Base-by-base conservation (phyloP, 1,284 basidiomycete species). In the Grifola frondosa region DNA sequence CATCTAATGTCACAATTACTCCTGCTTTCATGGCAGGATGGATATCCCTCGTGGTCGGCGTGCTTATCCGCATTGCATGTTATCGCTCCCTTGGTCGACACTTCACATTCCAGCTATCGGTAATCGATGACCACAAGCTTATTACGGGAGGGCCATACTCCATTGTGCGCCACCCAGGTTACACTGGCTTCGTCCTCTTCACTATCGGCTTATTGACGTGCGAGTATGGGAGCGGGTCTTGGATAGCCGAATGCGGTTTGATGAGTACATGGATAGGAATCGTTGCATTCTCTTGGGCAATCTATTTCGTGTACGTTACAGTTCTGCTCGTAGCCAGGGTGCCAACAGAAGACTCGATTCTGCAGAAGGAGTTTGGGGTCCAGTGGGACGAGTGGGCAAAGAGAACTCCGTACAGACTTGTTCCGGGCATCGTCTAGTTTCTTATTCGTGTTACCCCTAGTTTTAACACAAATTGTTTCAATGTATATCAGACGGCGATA, bases 311-410 rank as follows among this genome's bases (percentile, higher is more conserved):
- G 4, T 26, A 24, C 20, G 23, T 37, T 16, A 10, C 23, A 17
- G 21, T 13, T n/a, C 11, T 30, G 21, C 6, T 28, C 13, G 12
- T 36, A 5, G 6, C n/a, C 2, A 38, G 49, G 16, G 30, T 48
- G 33, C 28, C n/a, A 30, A 23, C 20, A 30, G 52, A 54, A 22
- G 52, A 54, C 21, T 42, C 20, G 29, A 13, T 56, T 31, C 24
- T 54, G 31, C 42, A 30, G 31, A 49, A 46, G 36, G 40, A 38
- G 21, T 54, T 54, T n/a, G 47, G 52, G 9, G 23, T n/a, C 23
- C 42, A 49, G 25, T 56, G 54, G 54, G 48, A 56, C 12, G 49
- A 40, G 19, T 56, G 54, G 54, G 54, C 36, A 17, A 40, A 34
- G 33, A 44, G 40, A 15, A 53, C 52, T 16, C 51, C 48, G 10